Base-by-base conservation (phyloP, 2,329 filamentous ascomycete species). In the Dissoconium aciculare region DNA sequence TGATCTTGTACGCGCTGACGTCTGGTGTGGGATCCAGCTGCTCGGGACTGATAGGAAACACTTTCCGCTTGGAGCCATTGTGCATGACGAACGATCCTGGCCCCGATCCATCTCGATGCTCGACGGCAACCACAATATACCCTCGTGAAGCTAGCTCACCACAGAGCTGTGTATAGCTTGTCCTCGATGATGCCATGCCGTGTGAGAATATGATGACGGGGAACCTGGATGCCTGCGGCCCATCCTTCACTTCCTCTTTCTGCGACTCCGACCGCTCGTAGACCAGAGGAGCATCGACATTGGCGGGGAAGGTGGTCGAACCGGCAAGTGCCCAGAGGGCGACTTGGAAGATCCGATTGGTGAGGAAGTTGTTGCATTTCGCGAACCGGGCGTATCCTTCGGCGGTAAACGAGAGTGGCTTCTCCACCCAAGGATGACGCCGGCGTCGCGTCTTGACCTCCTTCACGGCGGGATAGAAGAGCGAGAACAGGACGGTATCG, bases 181-280 rank as follows among this genome's bases (percentile, higher is more conserved):
- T 62, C 17, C 57, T 52, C 42, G 55, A 54, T 3, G 56, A 55
- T 3, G 59, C 59, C 57, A 60, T 60, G 4, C 60, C 60, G 39
- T 64, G 60, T 3, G 55, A 59, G 37, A 64, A 62, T 4, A 64
- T 52, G 9, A 63, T 52, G 26, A 59, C 52, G 0, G 60, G 59
- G 15, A 62, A 52, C 11, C 37, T 41, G 1, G 48, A 48, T 6
- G 50, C 36, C 8, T 47, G 46, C 30, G 49, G 47, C 15, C 47
- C 41, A 28, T 53, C 51, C 26, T 49, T 42, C 3, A 33, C 26
- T 9, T 39, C 31, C 19, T 34, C 32, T 29, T 30, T 27, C 15
- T 47, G 34, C 15, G 45, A 45, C 2, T 26, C 31, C 23, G 40
- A 44, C 4, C 37, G 34, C n/a, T 42, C 46, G 26, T 49, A 47